Percentiles rank a stretch among this genome's conserved stretches.
Evolutionary conservation across 1,139 yeast species (phyloP).

Genomic region (Blastobotrys apis): DNA sequence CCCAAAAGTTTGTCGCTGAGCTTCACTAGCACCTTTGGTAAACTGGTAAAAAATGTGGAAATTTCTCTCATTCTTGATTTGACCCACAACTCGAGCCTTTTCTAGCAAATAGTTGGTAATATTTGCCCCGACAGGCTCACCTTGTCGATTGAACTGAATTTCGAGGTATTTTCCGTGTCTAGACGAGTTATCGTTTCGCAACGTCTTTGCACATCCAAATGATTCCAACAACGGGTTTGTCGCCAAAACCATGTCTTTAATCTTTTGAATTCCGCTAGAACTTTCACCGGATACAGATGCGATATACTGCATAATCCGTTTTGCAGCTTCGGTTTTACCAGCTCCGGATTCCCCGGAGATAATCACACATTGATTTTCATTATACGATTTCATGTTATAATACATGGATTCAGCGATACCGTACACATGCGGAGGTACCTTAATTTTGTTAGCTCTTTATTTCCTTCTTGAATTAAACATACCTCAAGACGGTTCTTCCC

Average conservation of each 20-base stretch:
- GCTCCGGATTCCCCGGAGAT: constrained; percentile 99
- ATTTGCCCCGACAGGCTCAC: constrained; percentile 92
- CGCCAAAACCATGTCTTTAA: constrained; percentile 96
- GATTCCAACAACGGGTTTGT: constrained; percentile 95
- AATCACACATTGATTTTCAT: constrained; percentile 95
- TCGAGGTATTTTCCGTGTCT: constrained; percentile 97
- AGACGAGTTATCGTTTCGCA: constrained; percentile 92
- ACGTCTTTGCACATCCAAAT: constrained; percentile 97
- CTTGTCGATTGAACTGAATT: constrained; percentile 74
- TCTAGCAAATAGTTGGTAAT: constrained; percentile 93
- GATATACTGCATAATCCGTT: constrained; percentile 96
- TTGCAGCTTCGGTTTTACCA: constrained; percentile 98
- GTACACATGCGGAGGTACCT: constrained; percentile 93
- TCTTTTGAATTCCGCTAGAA: constrained; percentile 65
- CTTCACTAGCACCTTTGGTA: constrained; percentile 84
- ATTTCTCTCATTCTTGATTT: constrained; percentile 86
- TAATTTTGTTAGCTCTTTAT: not conserved
- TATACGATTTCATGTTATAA: constrained; percentile 89
- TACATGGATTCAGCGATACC: constrained; percentile 98
- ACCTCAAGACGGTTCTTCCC: constrained; percentile 91
- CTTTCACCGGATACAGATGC: constrained; percentile 73
- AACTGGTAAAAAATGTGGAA: constrained; percentile 97
- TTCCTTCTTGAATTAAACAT: constrained; percentile 4
- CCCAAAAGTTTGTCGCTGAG: constrained; percentile 78
- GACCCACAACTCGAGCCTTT: constrained; percentile 93